Conservation (phyloP, 148 eudicot species). For the Heliosperma pusillum region DNA sequence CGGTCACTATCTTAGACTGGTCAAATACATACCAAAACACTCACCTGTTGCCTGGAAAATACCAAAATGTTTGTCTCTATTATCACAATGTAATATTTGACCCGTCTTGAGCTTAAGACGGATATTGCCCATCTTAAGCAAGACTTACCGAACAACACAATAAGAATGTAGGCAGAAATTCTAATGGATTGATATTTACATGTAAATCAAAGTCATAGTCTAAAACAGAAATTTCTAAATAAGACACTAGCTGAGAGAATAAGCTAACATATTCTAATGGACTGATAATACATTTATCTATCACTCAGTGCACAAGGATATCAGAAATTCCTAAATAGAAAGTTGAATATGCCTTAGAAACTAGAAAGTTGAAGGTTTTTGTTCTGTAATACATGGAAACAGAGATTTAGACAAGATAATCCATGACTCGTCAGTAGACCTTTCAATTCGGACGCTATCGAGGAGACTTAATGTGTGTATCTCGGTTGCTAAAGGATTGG, state of each 20-base stretch:
- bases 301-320: neutral
- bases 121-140: too few species aligned
- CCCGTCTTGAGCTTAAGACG: too few species aligned
- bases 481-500: constrained; percentile 59
- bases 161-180: neutral
- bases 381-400: neutral
- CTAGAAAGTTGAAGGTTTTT: neutral
- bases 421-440: constrained; percentile 38
- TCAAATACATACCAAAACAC: too few species aligned
- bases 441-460: constrained; percentile 42
- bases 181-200: neutral
- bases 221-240: neutral
- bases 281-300: neutral
- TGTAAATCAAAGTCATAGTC: neutral
- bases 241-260: neutral
- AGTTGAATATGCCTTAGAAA: neutral
- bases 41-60: too few species aligned
- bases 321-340: neutral
- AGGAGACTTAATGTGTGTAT: constrained; percentile 43
- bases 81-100: too few species aligned
- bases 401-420: neutral
- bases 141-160: too few species aligned
- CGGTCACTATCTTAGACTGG: too few species aligned
- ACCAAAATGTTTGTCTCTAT: too few species aligned
- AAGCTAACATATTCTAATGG: neutral